Conservation (phyloP, 805 yeast species). For the Tetrapisispora phaffii region DNA sequence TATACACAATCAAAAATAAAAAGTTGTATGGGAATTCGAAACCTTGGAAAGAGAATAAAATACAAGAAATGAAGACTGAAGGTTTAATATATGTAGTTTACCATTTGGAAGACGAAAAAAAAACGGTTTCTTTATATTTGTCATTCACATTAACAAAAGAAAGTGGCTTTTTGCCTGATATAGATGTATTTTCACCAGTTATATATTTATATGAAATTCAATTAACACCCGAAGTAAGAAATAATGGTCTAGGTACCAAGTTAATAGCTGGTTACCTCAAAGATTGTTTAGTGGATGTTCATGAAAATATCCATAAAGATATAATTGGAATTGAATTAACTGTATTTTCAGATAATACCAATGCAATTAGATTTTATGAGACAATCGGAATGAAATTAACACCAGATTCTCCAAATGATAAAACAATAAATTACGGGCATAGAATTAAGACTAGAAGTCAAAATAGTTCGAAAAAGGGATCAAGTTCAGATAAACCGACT, state of each 20-base stretch:
- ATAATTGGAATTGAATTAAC: constrained; percentile 21
- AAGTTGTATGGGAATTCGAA: constrained; percentile 14
- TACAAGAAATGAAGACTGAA: constrained; percentile 21
- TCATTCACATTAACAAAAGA: constrained; percentile 25
- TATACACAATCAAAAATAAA: constrained; percentile 11
- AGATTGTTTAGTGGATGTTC: not conserved
- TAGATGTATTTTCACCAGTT: constrained; percentile 6
- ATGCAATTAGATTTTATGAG: constrained; percentile 19
- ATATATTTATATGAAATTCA: constrained; percentile 28
- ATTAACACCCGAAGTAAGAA: constrained; percentile 9
- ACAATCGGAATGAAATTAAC: constrained; percentile 15
- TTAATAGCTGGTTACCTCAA: constrained; percentile 5
- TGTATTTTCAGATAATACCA: constrained; percentile 21
- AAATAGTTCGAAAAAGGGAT: not conserved
- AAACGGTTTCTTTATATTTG: constrained; percentile 10
- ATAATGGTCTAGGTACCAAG: constrained; percentile 16
- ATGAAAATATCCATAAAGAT: not conserved
- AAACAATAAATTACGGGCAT: constrained; percentile 1
- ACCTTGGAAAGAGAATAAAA: constrained; percentile 21
- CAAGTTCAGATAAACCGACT: not conserved
- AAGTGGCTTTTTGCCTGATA: constrained; percentile 7
- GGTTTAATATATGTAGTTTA: constrained; percentile 23
- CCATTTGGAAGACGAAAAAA: constrained; percentile 4
- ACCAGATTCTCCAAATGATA: constrained; percentile 17
- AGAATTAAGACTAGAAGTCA: constrained; percentile 4